These are phyloP conservation scores for Aquilaria malaccensis DNA, from an alignment of 345 rosid genomes.

Conservation along the genomic window DNA sequence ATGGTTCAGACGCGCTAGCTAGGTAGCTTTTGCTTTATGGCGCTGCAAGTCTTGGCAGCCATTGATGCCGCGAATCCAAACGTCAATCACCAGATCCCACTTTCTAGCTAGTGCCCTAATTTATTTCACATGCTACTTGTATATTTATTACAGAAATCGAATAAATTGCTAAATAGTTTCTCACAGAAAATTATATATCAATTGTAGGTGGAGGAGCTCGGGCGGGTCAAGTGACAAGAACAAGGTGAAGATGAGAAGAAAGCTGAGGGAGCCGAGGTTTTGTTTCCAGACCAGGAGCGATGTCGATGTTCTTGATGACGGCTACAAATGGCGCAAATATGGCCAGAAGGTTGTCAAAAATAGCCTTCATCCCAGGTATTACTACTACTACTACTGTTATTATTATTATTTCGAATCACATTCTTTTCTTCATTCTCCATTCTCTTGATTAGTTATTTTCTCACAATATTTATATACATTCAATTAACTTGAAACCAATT, in stretches of 20 bases:
- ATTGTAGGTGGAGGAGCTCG: constrained; percentile 76
- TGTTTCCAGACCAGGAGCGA: constrained; percentile 98
- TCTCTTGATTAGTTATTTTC: too few relatives aligned
- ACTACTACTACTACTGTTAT: too few relatives aligned
- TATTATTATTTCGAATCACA: too few relatives aligned
- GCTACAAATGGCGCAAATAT: constrained; percentile 97
- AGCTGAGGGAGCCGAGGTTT: constrained; percentile 96
- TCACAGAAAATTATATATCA: neutral
- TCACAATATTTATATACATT: too few relatives aligned
- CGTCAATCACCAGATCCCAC: constrained; percentile 19
- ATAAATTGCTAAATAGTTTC: too few relatives aligned
- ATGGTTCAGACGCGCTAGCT: too few relatives aligned
- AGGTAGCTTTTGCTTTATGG: neutral
- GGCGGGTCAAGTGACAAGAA: constrained; percentile 40
- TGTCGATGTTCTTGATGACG: constrained; percentile 93
- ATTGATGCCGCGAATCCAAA: constrained; percentile 18
- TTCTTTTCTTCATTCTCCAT: too few relatives aligned
- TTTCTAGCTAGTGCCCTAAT: neutral
- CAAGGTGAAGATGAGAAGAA: constrained; percentile 77
- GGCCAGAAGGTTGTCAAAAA: constrained; percentile 98
- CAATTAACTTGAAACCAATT: too few relatives aligned
- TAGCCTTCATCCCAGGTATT: constrained; percentile 95
- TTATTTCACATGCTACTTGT: neutral
- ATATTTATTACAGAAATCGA: neutral
- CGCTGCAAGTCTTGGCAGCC: constrained; percentile 22